Evolutionary conservation across 1,139 yeast species (phyloP), one percentile per base, ranked within the genome.

Genomic region (Geotrichum carabidarum): DNA sequence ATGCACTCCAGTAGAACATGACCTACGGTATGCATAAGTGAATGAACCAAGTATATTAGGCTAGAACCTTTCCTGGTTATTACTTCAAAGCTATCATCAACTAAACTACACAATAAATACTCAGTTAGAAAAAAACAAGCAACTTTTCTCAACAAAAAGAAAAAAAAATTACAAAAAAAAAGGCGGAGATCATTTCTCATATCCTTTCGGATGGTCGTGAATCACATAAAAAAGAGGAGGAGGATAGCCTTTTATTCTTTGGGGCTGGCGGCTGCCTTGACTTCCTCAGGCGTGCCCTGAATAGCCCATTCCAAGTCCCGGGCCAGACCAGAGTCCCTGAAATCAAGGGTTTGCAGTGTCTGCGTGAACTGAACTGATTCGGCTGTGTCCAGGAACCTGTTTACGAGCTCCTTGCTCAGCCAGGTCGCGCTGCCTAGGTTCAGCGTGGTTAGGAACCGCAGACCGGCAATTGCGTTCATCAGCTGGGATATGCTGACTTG

Each of bases 351-450:
- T 8, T 49, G 44, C 35, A 60, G 27, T 6, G 43, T 36, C 12
- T 50, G 48, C 27, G 42, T 42, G 17, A 30, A 18, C n/a, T 48
- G 27, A 8, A 40, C 43, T 5, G 59, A 42, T 11, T 17, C 37
- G 7, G 59, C 48, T 18, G 36, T 43, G 5, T 48, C 43, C 32
- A 59, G 44, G 17, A 61, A 38, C 36, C 51, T 11, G 17, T 14
- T 44, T 15, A 62, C 59, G 2, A 57, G 44, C 9, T 53, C 54
- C 35, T 58, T 57, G 27, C 57, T 54, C 18, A 66, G 57, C 70
- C 70, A 66, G n/a, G 64, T 65, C 3, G 63, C 59, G 12, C 62
- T 58, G 15, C 58, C 50, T 31, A 66, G 50, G 11, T 55, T 53
- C 31, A 66, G 50, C 7, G 54, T 48, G 12, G 56, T 44, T 31